These are phyloP conservation scores for Periglandula ipomoeae DNA, from an alignment of 2,329 filamentous ascomycete species.

Conservation along the genomic window DNA sequence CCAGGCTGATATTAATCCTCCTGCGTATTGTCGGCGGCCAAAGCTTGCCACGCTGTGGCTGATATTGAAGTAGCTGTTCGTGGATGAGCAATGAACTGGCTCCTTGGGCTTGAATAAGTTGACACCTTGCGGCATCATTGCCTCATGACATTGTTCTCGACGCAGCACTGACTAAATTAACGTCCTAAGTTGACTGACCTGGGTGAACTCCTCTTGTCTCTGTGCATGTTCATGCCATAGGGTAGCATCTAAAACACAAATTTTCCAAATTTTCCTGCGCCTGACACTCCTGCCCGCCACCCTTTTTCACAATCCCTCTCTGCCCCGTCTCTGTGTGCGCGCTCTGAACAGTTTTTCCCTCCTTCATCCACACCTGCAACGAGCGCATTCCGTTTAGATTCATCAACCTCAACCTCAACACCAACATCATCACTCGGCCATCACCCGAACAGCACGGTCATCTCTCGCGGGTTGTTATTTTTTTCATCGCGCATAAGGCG, in stretches of 20 bases:
- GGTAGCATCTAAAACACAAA: not conserved
- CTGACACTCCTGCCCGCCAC: slow-evolving; percentile 2
- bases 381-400: not conserved
- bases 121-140: too few relatives aligned
- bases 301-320: slow-evolving; percentile 2
- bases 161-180: too few relatives aligned
- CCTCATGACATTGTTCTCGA: too few relatives aligned
- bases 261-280: slow-evolving; percentile 4
- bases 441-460: not conserved
- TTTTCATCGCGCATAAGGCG: not conserved
- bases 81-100: too few relatives aligned
- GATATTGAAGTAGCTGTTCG: too few relatives aligned
- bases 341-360: not conserved
- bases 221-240: too few relatives aligned
- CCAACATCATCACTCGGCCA: not conserved
- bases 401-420: not conserved
- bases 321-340: not conserved
- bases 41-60: too few relatives aligned
- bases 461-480: not conserved
- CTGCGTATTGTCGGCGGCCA: too few relatives aligned
- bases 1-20: too few relatives aligned
- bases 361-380: slow-evolving; percentile 1
- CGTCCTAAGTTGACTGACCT: too few relatives aligned
- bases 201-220: too few relatives aligned
- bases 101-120: too few relatives aligned